These are phyloP conservation scores for Filobasidium floriforme DNA, from an alignment of 768 basidiomycete species.

Conservation along the genomic window DNA sequence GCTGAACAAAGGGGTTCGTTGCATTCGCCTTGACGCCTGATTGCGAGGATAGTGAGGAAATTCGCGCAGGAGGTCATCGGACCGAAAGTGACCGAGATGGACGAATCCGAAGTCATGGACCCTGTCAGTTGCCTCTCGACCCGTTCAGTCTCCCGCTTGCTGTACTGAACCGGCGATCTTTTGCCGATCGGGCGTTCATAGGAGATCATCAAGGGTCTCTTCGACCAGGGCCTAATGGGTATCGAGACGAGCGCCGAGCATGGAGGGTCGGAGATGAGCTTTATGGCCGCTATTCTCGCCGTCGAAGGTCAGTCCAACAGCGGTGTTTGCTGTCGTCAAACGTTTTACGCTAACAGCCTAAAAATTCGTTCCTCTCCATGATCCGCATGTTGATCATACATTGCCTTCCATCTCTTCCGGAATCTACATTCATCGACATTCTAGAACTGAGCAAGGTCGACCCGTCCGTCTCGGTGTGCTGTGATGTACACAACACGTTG, in stretches of 20 bases:
- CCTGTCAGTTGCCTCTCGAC: conserved; percentile 50
- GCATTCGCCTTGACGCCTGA: background rate
- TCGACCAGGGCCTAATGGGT: conserved; percentile 97
- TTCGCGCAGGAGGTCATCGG: conserved; percentile 83
- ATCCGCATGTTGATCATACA: background rate
- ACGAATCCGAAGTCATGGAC: conserved; percentile 94
- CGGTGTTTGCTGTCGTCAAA: background rate
- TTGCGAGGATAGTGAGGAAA: conserved; percentile 57
- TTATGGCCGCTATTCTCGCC: conserved; percentile 89
- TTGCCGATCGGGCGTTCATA: conserved; percentile 1
- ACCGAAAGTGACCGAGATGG: conserved; percentile 93
- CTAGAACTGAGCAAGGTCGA: conserved; percentile 87
- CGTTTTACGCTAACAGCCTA: background rate
- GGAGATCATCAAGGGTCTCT: conserved; percentile 70
- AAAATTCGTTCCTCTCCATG: background rate
- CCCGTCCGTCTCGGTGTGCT: conserved; percentile 89
- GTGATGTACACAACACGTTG: conserved; percentile 97
- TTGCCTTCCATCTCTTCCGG: background rate
- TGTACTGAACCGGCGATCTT: background rate
- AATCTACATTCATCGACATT: background rate
- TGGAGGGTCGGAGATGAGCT: conserved; percentile 81
- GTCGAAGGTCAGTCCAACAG: conserved; percentile 55
- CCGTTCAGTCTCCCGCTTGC: background rate
- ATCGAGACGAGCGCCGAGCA: conserved; percentile 81
- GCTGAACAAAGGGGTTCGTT: background rate